Evolutionary conservation across 352 stramenopile species (phyloP), one percentile per base, ranked within the genome.

Genomic region (Globisporangium parvum): DNA sequence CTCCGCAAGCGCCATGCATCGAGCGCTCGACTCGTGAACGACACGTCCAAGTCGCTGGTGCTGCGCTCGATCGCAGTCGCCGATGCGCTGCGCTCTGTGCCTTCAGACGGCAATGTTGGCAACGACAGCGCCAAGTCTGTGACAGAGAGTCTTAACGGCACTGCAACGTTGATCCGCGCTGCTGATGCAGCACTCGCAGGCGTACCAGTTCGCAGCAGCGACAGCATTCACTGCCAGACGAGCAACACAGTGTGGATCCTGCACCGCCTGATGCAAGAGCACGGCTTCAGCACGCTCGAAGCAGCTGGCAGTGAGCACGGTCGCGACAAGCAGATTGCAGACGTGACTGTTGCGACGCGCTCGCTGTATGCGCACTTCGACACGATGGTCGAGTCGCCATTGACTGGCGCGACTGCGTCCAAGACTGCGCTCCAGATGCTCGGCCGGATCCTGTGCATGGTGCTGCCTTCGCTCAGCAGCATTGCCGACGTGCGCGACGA

Each of bases 231-330:
- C 6, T 41, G 24, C 6, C 48, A 67, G 28, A 46, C 51, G 24
- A 33, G 20, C 46, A 55, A 64, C 5, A 47, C 37, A 21, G 39
- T 31, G 40, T 67, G 60, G 60, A 55, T 64, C 47, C 37, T 64
- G 35, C 52, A 64, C 33, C 44, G 57, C 21, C 15, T 64, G 11
- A 23, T 51, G 17, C 57, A 64, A 15, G 45, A 53, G 23, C 51
- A 47, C n/a, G 24, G 37, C 12, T 50, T 45, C 35, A 39, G 24
- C n/a, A 53, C 39, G 12, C 23, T 53, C 9, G n/a, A 57, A 11
- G 47, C 4, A n/a, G 21, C 5, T 37, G 17, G 9, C 14, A 51
- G 10, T 21, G 9, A 26, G 15, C 18, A 20, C 41, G 11, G n/a
- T n/a, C 15, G 14, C n/a, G 20, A 24, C 18, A 4, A 47, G 18